Evolutionary conservation across 176 grass and related monocot genomes (phyloP).

Genomic region (Oryza meridionalis): DNA sequence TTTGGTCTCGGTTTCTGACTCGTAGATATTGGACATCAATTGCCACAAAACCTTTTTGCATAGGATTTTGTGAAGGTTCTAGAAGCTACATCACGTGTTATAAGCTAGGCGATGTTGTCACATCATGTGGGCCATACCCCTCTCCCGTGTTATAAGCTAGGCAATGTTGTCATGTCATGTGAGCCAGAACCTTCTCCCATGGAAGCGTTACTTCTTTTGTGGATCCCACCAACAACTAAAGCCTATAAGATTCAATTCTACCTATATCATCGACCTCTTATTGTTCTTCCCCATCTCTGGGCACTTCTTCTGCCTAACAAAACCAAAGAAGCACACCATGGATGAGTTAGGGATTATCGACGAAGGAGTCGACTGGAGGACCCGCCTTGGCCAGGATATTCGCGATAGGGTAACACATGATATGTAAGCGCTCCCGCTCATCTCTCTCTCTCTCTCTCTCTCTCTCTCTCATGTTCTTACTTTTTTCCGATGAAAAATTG

Average conservation of each 20-base stretch:
- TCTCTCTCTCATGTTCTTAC: not conserved
- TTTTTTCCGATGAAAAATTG: not conserved
- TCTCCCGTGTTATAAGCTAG: not conserved
- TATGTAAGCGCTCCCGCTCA: not conserved
- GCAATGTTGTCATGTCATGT: not conserved
- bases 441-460: no score
- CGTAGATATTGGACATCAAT: not conserved
- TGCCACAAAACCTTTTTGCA: not conserved
- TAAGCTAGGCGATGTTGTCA: not conserved
- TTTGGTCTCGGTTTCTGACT: no score
- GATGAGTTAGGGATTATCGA: not conserved
- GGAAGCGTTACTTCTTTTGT: not conserved
- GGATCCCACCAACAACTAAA: not conserved
- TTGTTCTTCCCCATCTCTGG: not conserved
- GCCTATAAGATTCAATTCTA: not conserved
- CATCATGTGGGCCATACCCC: not conserved
- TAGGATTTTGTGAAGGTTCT: not conserved
- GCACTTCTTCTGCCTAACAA: not conserved
- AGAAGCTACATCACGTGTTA: not conserved
- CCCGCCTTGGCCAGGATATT: not conserved
- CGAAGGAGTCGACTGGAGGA: not conserved
- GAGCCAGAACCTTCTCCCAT: not conserved
- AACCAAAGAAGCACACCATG: not conserved
- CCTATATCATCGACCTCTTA: not conserved
- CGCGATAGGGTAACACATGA: not conserved